Evolutionary conservation across 768 basidiomycete species (phyloP).

Genomic region (Podaxis sp.): DNA sequence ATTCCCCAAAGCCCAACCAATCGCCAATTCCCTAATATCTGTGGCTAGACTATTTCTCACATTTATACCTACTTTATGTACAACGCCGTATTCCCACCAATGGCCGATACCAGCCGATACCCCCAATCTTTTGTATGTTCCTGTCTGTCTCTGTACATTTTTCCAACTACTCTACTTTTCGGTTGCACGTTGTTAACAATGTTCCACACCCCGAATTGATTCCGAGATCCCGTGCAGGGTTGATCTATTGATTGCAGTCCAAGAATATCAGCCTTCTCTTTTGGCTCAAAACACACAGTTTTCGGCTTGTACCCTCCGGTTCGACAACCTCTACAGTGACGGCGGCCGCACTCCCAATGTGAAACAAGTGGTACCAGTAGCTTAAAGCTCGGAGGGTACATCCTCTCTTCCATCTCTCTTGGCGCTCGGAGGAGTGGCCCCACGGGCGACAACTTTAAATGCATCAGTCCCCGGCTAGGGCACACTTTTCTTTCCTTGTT

Average conservation of each 20-base stretch:
- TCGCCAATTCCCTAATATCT: conserved; percentile 61
- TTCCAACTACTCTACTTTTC: neutral
- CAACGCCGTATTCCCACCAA: neutral
- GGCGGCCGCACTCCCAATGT: too few species aligned
- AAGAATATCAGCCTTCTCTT: neutral
- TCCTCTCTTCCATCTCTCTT: too few species aligned
- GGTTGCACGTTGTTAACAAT: neutral
- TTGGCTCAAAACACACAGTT: neutral
- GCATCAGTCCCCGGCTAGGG: too few species aligned
- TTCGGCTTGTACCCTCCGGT: too few species aligned
- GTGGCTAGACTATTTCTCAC: conserved; percentile 32
- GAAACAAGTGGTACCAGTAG: too few species aligned
- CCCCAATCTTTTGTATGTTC: neutral
- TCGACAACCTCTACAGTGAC: too few species aligned
- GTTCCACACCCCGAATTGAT: neutral
- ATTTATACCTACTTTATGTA: neutral
- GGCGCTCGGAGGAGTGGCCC: too few species aligned
- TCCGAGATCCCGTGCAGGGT: neutral
- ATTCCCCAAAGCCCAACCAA: conserved; percentile 63
- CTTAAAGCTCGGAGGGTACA: too few species aligned
- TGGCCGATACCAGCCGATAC: neutral
- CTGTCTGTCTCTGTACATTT: neutral
- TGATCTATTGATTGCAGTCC: neutral
- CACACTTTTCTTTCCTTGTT: too few species aligned
- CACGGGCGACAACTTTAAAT: too few species aligned